Evolutionary conservation across 805 yeast species (phyloP), one percentile per base, ranked within the genome.

Genomic region (Torulaspora delbrueckii): DNA sequence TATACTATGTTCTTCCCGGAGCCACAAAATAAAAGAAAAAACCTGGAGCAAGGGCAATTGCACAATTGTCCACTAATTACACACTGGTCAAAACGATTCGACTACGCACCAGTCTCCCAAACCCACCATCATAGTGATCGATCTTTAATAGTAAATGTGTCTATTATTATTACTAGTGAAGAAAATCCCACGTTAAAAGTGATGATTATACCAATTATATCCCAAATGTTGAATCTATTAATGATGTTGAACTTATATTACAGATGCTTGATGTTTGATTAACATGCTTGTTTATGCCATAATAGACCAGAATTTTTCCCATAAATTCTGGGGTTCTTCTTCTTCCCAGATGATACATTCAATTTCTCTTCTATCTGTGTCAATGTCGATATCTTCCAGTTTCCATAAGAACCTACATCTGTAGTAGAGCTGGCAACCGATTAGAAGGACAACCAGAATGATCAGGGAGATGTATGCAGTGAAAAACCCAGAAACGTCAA

Each of bases 391-490:
- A 31, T 81, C 81, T 34, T 78, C 82, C 26, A 74, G 48, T 67
- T 49, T 44, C 74, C 73, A 61, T 31, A 76, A 54, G 53, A 74
- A 69, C 32, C 78, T 67, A 36, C 72, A 70, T 47, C 75, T 72
- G 60, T 71, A 78, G 63, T 65, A 75, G 40, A 76, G 51, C 59
- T 51, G 84, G 76, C 66, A 78, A 56, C 70, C 74, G 5, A 73
- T 44, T 76, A 77, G 82, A 4, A 74, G 55, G 2, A 71, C 75
- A 30, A 64, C 74, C 54, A 78, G 76, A 43, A 81, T 63, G 26
- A 83, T 72, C 36, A 82, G 62, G 14, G 88, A 83, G 46, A 84
- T 70, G 60, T 84, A 84, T 22, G 80, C 71, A 14, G 84, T 75
- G 61, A 84, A 78, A 68, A 84, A 84, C n/a, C 67, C 67, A 4